Base-by-base conservation (phyloP, 2,329 filamentous ascomycete genomes). In the Apiospora kogelbergensis region DNA sequence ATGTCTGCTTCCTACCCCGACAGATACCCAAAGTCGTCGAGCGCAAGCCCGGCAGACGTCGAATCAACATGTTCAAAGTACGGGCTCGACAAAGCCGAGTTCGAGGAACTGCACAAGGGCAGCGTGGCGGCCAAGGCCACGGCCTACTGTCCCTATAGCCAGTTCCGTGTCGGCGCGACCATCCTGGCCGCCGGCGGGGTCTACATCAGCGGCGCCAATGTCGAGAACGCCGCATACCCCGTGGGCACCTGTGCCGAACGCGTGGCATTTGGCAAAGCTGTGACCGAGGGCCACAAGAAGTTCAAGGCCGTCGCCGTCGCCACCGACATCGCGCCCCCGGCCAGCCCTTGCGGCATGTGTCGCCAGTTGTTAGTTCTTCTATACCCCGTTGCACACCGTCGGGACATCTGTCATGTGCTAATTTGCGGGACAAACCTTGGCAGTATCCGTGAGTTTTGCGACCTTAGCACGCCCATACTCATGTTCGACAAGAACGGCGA, bases 171-270 rank as follows among this genome's bases (percentile, higher is more conserved):
- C 71, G 96, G 96, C 71, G 91, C 93, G 65, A 90, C 92, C 42
- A 81, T 98, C 70, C 89, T 98, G 71, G 79, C 79, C 45, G 77
- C 80, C 13, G 81, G 84, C 40, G 87, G 85, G 2, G 72, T 74
- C 66, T 89, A 85, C 73, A 85, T 94, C 69, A 84, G 87, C 63
- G 96, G 96, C 68, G 94, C 93, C 71, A 97, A 97, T 78, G 90
- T 98, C 71, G 96, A 99, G 83, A 98, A 98, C 78, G 95, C 94
- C 1, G 85, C 92, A 37, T 98, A 97, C 78, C 95, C 96, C 0
- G 95, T 98, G 6, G 94, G 94, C n/a, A 97, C 93, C 2, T 98
- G 96, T 80, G 96, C 96, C 17, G 96, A 99, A 86, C 86, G 95
- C 69, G 93, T 95, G n/a, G 94, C 93, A 1, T 86, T 98, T 73